Evolutionary conservation across 1,284 basidiomycete species (phyloP).

Genomic region (Sanghuangporus weigelae): DNA sequence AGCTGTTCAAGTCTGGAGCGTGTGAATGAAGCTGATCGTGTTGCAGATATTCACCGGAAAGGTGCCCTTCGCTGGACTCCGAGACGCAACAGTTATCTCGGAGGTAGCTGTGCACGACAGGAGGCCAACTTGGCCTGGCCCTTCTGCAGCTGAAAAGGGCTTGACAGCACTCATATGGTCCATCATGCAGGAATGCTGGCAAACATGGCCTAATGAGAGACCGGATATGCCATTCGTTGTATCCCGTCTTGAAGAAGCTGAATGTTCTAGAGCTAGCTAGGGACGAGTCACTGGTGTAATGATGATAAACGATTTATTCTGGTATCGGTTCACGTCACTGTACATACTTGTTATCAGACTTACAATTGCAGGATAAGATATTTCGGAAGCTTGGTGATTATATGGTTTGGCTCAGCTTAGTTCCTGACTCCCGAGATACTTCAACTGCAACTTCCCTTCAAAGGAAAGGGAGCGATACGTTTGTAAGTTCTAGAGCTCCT

Average conservation of each 20-base stretch:
- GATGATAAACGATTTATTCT: background rate
- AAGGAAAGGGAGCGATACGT: constrained; percentile 1
- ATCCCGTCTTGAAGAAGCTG: background rate
- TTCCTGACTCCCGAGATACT: background rate
- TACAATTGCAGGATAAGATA: no score
- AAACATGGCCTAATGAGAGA: background rate
- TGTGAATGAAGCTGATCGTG: background rate
- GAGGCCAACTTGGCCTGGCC: constrained; percentile 2
- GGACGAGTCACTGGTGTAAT: background rate
- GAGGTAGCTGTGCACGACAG: constrained; percentile 10
- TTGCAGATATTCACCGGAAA: constrained; percentile 10
- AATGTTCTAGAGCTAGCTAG: no score
- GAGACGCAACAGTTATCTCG: constrained; percentile 1
- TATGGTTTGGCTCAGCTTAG: no score
- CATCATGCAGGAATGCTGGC: constrained; percentile 11
- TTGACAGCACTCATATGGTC: constrained; percentile 1
- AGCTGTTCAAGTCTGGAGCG: background rate
- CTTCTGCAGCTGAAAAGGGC: background rate
- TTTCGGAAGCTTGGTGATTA: no score
- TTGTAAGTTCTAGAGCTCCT: constrained; percentile 14
- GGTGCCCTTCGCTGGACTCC: constrained; percentile 2
- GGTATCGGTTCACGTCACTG: no score
- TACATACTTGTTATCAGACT: no score
- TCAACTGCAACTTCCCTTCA: constrained; percentile 2
- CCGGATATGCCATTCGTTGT: constrained; percentile 7